phyloP scores from a whole-genome alignment of 148 eudicot genomes.

The Vaccinium corymbosum region DNA sequence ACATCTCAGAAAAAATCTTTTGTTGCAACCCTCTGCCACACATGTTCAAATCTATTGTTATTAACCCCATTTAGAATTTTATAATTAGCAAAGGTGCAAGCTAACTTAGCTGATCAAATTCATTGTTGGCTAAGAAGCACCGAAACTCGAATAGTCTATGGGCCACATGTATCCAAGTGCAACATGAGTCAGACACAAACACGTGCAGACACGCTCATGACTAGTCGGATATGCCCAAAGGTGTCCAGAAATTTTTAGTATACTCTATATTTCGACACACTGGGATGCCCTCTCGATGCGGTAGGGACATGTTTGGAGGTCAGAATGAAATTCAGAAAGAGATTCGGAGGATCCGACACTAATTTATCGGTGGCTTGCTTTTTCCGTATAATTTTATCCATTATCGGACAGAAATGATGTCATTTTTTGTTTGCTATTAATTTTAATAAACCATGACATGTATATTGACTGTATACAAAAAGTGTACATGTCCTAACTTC shows the following conservation, averaged over 20 bases:
- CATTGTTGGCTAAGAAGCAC: background rate
- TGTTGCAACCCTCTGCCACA: background rate
- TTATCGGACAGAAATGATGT: background rate
- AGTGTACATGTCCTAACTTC: background rate
- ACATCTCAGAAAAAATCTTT: background rate
- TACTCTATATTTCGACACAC: background rate
- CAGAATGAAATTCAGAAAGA: background rate
- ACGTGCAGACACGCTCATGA: background rate
- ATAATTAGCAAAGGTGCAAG: conserved; percentile 2
- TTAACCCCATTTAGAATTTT: background rate
- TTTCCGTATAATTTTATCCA: background rate
- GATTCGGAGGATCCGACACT: background rate
- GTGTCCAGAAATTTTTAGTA: background rate
- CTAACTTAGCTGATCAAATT: background rate
- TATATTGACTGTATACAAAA: background rate
- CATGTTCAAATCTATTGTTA: too few relatives aligned
- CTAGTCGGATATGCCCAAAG: background rate
- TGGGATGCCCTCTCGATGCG: too few relatives aligned
- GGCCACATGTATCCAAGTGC: background rate
- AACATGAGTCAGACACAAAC: background rate
- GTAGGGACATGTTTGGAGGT: background rate
- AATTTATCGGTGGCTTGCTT: background rate
- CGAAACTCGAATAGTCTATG: background rate
- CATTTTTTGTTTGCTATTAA: background rate
- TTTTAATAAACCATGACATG: background rate